Evolutionary conservation across 2,329 filamentous ascomycete species (phyloP).

Genomic region (Alternaria panax): DNA sequence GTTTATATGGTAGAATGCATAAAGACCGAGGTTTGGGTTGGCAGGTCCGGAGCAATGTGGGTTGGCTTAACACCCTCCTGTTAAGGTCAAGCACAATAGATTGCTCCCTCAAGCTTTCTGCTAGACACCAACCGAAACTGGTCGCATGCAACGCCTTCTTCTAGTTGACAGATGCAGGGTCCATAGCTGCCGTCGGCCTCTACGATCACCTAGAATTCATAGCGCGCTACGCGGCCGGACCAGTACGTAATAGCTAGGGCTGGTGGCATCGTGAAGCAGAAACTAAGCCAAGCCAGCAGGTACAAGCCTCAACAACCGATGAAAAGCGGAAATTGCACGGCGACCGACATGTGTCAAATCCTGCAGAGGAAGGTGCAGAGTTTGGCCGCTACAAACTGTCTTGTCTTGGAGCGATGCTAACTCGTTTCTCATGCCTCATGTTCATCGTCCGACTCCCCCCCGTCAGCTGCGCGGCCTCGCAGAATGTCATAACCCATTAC

Average conservation of each 20-base stretch:
- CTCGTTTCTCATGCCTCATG: slow-evolving; percentile 16
- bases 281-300: slow-evolving; percentile 21
- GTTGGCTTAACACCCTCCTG: slow-evolving; percentile 13
- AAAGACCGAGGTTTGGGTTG: slow-evolving; percentile 14
- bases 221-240: slow-evolving; percentile 23
- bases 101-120: slow-evolving; percentile 10
- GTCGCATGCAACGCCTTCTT: slow-evolving; percentile 11
- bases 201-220: slow-evolving; percentile 13
- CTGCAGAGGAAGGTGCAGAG: slow-evolving; percentile 3
- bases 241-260: slow-evolving; percentile 32
- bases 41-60: slow-evolving; percentile 22
- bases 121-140: slow-evolving; percentile 8
- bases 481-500: slow-evolving; percentile 49
- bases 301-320: slow-evolving; percentile 22
- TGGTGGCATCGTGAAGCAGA: slow-evolving; percentile 22
- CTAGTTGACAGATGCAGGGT: slow-evolving; percentile 10
- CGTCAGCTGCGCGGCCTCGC: slow-evolving; percentile 37
- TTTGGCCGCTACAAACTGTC: slow-evolving; percentile 8
- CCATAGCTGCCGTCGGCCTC: slow-evolving; percentile 25
- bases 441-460: slow-evolving; percentile 36
- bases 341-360: slow-evolving; percentile 16
- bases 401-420: slow-evolving; percentile 3
- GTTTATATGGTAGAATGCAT: slow-evolving; percentile 11
- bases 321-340: slow-evolving; percentile 21
- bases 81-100: slow-evolving; percentile 22